Evolutionary conservation across 1,284 basidiomycete genomes (phyloP).

Genomic region (Fomitopsis schrenkii): DNA sequence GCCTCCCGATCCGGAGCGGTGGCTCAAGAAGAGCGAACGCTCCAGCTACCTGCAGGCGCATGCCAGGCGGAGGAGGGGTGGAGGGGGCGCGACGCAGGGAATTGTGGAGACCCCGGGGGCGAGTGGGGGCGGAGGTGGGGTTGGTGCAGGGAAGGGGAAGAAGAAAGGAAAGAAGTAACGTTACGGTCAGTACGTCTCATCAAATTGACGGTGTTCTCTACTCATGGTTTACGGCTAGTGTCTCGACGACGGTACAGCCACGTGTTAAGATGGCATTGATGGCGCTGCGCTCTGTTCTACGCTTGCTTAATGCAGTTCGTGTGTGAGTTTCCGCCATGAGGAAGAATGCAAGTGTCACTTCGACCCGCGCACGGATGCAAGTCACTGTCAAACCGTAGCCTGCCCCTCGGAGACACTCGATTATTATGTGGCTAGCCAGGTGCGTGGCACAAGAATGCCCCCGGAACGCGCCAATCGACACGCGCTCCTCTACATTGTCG

Average conservation of each 20-base stretch:
- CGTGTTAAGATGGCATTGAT: too few species aligned
- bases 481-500: not conserved
- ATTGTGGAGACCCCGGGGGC: slow-evolving; percentile 33
- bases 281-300: too few species aligned
- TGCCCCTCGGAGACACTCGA: not conserved
- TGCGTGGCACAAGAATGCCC: not conserved
- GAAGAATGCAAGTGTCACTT: not conserved
- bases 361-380: not conserved
- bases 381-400: not conserved
- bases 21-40: slow-evolving; percentile 79
- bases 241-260: not conserved
- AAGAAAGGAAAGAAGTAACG: slow-evolving; percentile 32
- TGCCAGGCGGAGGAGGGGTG: slow-evolving; percentile 49
- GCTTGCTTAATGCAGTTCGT: too few species aligned
- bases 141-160: slow-evolving; percentile 40
- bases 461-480: not conserved
- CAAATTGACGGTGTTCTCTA: not conserved
- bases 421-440: not conserved
- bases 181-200: not conserved
- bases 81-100: slow-evolving; percentile 67
- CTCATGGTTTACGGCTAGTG: not conserved
- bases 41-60: slow-evolving; percentile 45
- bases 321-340: not conserved
- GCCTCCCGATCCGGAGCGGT: slow-evolving; percentile 74
- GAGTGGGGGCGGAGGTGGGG: slow-evolving; percentile 28